Base-by-base conservation (phyloP, 2,329 filamentous ascomycete genomes). In the Beauveria sp. region DNA sequence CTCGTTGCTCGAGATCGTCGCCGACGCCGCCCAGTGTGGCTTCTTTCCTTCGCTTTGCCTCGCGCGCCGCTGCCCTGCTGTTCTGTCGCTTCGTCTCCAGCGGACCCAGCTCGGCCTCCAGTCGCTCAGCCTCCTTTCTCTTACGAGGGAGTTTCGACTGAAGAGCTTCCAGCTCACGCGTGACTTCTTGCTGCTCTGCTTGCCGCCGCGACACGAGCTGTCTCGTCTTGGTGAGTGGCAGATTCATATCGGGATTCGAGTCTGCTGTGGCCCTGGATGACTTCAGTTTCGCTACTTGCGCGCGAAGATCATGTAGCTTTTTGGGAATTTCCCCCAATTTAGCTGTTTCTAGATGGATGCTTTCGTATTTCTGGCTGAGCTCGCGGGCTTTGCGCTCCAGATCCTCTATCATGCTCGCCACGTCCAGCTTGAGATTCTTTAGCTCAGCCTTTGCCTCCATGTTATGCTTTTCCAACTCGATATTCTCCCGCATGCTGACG, bases 401-500 rank as follows among this genome's bases (percentile, higher is more conserved):
- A 63, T 89, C 86, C 24, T 79, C 75, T 18, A 96, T 85, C 78
- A 93, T 84, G 46, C 84, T 80, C 12, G 85, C 84, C 2, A 96
- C 91, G 63, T 92, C 88, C 18, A 83, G 80, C 76, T 97, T 97
- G 68, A 90, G 86, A 47, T 84, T 82, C 72, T 94, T 91, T 40
- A 97, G 80, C 54, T 84, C 82, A 18, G 84, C 84, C 72, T 97
- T 97, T 61, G 84, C 83, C 3, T 80, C 80, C 18, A 91, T 77
- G 63, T 91, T 87, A 61, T 82, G 79, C 66, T 75, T 79, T 70
- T 94, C 91, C 26, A 96, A 76, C 61, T 87, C 86, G 53, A 88
- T 77, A 71, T 97, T 97, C 70, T 97, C 92, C 67, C 87, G 83
- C 48, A 87, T 84, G 46, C 88, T 88, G 62, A 96, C 90, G 51